Base-by-base conservation (phyloP, 2,329 filamentous ascomycete genomes). In the Verticillium albo-atrum region DNA sequence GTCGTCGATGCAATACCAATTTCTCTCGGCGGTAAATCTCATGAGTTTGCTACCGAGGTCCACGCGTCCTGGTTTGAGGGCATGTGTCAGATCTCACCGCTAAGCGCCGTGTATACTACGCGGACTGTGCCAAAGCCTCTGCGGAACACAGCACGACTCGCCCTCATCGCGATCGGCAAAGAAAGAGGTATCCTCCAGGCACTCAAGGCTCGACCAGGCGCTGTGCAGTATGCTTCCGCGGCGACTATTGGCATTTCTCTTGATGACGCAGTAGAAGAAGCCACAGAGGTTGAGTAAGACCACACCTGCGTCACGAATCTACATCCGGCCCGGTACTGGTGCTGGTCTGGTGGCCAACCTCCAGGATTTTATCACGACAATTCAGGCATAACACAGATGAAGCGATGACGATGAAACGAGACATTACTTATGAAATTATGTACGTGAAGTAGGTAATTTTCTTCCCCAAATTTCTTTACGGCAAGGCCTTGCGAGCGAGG, bases 121-220 rank as follows among this genome's bases (percentile, higher is more conserved):
- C 60, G 67, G 3, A 64, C 71, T 4, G 68, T 69, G n/a, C 65
- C 68, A 30, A 58, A 64, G 1, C 67, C 68, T 30, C 68, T 75
- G 51, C 67, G 66, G 26, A 58, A 59, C 2, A 59, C 62, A 14
- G 75, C 75, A 10, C 61, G 64, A 27, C 51, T 51, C 28, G 65
- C 67, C 4, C 61, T 77, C 15, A 52, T 60, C 3, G 69, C 71
- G 25, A 75, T 77, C 34, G 75, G 73, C 5, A 68, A 62, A 10
- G 73, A 75, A 47, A 60, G 73, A 20, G 75, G 75, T 9, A 68
- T 77, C n/a, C 67, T 68, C 50, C 73, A 76, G 58, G 75, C 74
- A 2, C 60, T 77, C 9, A 60, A 25, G 54, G 34, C 25, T 12
- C 37, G 27, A 20, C 55, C 55, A 3, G 55, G 55, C 7, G n/a